Evolutionary conservation across 2,329 filamentous ascomycete species (phyloP), one percentile per base, ranked within the genome.

Genomic region (Monosporascus sp.): DNA sequence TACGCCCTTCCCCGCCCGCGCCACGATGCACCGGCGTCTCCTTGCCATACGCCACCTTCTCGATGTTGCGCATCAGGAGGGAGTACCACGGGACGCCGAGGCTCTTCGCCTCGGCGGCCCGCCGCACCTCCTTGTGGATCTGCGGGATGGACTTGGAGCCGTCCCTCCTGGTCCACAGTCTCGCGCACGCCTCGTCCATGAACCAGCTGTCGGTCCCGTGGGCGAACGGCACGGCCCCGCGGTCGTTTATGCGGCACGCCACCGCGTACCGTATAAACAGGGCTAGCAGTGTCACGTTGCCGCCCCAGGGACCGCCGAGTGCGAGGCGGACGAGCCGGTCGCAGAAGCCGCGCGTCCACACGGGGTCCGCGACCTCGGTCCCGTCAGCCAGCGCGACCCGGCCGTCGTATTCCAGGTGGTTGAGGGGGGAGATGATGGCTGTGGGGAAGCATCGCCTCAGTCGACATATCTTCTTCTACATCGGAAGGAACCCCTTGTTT

Each of bases 171-270:
- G 3, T 5, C 2, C 3, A 11, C 2, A 31, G 27, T 9, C 27
- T 31, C 27, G 9, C 3, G 9, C 27, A 9, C 27, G 5, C 5
- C 27, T 3, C 3, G 3, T 31, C 27, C 27, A 31, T 3, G 27
- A 31, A 31, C 27, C 9, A 2, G 27, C 27, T 31, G 27, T 31
- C 27, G 27, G 27, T 31, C 8, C 1, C 24, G 14, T 24, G 9
- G 26, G 37, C 2, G 16, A 53, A 45, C 4, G 52, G 52, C 8
- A 53, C 38, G 3, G n/a, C 4, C 20, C 49, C 35, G 24, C 44
- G 52, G 37, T 54, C 49, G 27, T 54, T 48, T 7, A 54, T 43
- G 24, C 49, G 49, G 24, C 43, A 54, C 2, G 52, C 52, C 22
- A 35, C 52, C 7, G 45, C 37, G 35, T 51, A 54, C 17, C 48